Evolutionary conservation across 2,329 filamentous ascomycete species (phyloP), one percentile per base, ranked within the genome.

Genomic region (Monosporascus sp.): DNA sequence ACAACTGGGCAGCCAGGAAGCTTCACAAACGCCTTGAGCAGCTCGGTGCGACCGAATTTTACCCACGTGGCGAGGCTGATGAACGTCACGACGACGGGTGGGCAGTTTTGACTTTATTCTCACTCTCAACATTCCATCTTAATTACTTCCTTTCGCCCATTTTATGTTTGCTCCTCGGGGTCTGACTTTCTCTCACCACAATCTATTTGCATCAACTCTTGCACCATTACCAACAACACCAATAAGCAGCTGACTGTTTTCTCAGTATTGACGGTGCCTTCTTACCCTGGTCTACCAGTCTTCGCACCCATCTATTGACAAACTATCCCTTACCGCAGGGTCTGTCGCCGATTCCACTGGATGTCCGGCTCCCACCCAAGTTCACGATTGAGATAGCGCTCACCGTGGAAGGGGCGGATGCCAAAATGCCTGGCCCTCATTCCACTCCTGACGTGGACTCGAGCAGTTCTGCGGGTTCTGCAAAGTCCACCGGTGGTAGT

Each of bases 51-150:
- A 78, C 78, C 43, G 82, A 90, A 47, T 82, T 94, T 57, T 88
- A 88, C 63, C 83, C 87, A 41, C 78, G 85, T 38, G 94, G 90
- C 14, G 94, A 99, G 70, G 91, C 87, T 22, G 94, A 99, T 66
- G 92, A 97, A 62, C 90, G 95, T 67, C 91, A 97, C 74, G 84
- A 90, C 25, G 92, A 97, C 71, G 92, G 93, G 85, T 94, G 74
- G 60, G 81, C 22, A 31, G 5, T 46, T 31, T 27, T 18, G 14
- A 74, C n/a, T 39, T 9, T 8, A 50, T 50, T 15, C 8, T 38
- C 52, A 5, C 46, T 27, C 7, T 15, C 38, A 35, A 14, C 11
- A 18, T 6, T 22, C 47, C 20, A 52, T 20, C 22, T 18, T 63
- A 58, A 57, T 56, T 56, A 22, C 24, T 24, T n/a, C 46, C 20